Evolutionary conservation across 345 rosid species (phyloP), one percentile per base, ranked within the genome.

Genomic region (Populus simonii): DNA sequence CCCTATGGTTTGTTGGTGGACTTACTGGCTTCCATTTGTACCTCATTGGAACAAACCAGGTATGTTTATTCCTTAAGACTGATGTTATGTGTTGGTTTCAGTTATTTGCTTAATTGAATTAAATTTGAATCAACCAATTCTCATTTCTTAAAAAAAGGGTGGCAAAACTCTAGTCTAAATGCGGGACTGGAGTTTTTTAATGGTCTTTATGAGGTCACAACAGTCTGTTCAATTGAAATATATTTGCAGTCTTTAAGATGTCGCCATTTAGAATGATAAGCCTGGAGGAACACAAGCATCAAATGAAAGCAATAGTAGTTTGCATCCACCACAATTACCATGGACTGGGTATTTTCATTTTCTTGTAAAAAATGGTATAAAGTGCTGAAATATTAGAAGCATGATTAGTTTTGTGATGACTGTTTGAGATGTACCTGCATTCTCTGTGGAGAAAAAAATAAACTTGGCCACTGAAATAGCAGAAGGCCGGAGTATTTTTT

Each of bases 1-100:
- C 93, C 9, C 86, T 96, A 51, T 96, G 99, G 98, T 93, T 93
- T 87, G 99, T 96, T 69, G 94, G 97, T 76, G 98, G 99, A 39
- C 94, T 96, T 66, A 91, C 98, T 8, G 98, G 97, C 72, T 93
- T 93, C 83, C 99, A 96, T 85, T 85, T 89, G 75, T 93, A 96
- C 85, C 97, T 96, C 75, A 92, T 93, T 23, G 88, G 90, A 79
- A 88, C 96, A 45, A 96, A 96, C 84, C 98, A 96, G 93, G 99
- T 92, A 74, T 80, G 92, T 85, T 23, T 62, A 65, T 31, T 68
- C 73, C 41, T 71, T 20, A 38, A 49, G 15, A 27, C n/a, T 3
- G 10, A 38, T 53, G 2, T 72, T 15, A 65, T 70, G 57, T 49
- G 18, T 27, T 53, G 23, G 59, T 53, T 12, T 20, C n/a, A 18